Evolutionary conservation across 2,329 filamentous ascomycete genomes (phyloP), one percentile per base, ranked within the genome.

Genomic region (Neonectria faginata): DNA sequence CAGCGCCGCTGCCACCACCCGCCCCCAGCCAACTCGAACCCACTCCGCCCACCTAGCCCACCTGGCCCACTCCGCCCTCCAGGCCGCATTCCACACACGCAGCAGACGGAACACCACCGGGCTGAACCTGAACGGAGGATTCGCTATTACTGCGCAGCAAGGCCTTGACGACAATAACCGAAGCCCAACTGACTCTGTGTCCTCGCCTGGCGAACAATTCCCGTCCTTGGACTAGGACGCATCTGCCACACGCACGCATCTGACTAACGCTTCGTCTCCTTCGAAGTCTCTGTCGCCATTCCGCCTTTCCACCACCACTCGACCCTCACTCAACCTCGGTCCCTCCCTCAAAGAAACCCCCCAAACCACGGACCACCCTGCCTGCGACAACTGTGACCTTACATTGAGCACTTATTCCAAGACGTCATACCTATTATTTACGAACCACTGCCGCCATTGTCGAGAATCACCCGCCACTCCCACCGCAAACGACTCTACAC

Each of bases 91-190:
- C 36, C 36, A 39, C 31, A 33, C 20, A 33, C 44, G n/a, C 45
- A 22, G 31, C 20, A 51, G 14, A 27, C 44, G 25, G 31, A 22
- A 22, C 33, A 55, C 20, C 16, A 25, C 25, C 51, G 11, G 51
- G 5, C 16, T 18, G 22, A 39, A n/a, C 36, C 14, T 36, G 36
- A 39, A 39, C 36, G 36, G 36, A 39, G 36, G 36, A 39, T 16
- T 39, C 16, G 33, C 53, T 36, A 16, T 39, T 39, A 33, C 53
- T 36, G 18, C 25, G 33, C 53, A 39, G 57, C 57, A 59, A 53
- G 45, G 57, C 52, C 51, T 62, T 29, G 50, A 58, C 55, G 44
- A 59, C 52, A 45, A 39, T 56, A 60, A 45, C 61, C 61, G 61
- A 64, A 52, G 44, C 27, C 55, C 50, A 42, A 53, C 54, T 48